These are phyloP conservation scores for Lentinula edodes DNA, from an alignment of 768 basidiomycete genomes.

Conservation along the genomic window DNA sequence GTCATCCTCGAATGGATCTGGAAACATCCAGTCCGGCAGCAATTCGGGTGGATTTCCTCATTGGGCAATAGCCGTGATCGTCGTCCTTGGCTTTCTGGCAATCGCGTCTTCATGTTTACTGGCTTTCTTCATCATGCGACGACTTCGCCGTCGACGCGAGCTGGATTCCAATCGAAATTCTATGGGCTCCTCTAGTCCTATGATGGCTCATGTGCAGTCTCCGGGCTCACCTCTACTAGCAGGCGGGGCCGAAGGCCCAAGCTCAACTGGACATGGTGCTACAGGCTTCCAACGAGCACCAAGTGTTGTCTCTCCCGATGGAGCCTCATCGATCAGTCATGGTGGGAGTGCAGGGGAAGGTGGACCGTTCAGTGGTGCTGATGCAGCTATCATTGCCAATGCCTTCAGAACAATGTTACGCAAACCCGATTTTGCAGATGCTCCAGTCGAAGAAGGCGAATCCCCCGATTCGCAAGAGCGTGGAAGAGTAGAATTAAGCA, in stretches of 20 bases:
- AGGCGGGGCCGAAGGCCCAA: constrained; percentile 24
- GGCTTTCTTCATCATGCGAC: constrained; percentile 67
- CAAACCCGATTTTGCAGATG: constrained; percentile 80
- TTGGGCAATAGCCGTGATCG: constrained; percentile 91
- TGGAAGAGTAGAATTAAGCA: constrained; percentile 41
- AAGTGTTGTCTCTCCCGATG: constrained; percentile 56
- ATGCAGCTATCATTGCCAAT: constrained; percentile 91
- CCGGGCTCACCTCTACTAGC: constrained; percentile 46
- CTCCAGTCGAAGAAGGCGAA: constrained; percentile 66
- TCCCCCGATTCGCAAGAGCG: constrained; percentile 43
- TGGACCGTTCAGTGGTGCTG: constrained; percentile 74
- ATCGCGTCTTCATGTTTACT: constrained; percentile 65
- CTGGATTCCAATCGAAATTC: constrained; percentile 58
- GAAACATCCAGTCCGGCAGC: constrained; percentile 39
- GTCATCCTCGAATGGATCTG: constrained; percentile 19
- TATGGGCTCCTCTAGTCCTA: constrained; percentile 76
- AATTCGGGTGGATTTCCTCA: constrained; percentile 55
- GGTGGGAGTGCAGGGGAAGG: constrained; percentile 55
- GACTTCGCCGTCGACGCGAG: constrained; percentile 49
- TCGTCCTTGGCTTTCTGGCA: constrained; percentile 80
- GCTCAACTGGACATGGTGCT: constrained; percentile 23
- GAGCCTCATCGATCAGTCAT: constrained; percentile 66
- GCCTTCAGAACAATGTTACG: constrained; percentile 85
- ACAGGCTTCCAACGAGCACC: constrained; percentile 23
- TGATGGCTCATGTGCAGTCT: constrained; percentile 61